Evolutionary conservation across 345 rosid species (phyloP), one percentile per base, ranked within the genome.

Genomic region (Erucastrum elatum): DNA sequence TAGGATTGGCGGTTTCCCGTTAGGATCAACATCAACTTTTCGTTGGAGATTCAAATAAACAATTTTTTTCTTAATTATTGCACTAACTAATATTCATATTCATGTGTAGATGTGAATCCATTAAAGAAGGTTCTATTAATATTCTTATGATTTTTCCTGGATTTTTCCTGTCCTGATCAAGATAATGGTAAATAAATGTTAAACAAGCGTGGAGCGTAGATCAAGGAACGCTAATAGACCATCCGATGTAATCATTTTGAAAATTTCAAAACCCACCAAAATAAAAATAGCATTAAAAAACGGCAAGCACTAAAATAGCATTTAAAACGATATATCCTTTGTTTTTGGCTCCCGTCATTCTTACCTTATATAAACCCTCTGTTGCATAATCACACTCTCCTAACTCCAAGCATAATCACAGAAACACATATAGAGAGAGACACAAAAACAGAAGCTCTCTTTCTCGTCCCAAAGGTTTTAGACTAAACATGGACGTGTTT

Each of bases 401-500:
- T 5, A 41, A 59, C 75, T 62, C 61, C 35, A 49, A 51, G 70
- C 70, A 73, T 8, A 61, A 74, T 31, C 6, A 53, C 27, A 67
- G 41, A 56, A 55, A 66, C 9, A 62, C 2, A 53, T 0, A 53
- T 2, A 4, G 6, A 55, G 60, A 55, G 17, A 51, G 6, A 75
- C 1, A 66, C 26, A 0, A 10, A 60, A 66, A 51, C 21, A 51
- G 16, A 15, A 51, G 61, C 12, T 8, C 77, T 63, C 70, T 62
- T 9, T 26, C 33, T 63, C 0, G 0, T 30, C 21, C 58, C 2
- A 0, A 58, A 65, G 72, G 76, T 76, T 16, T 17, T 2, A 3
- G 7, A 30, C 16, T 13, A 31, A 49, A 68, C 0, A 79, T 80
- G 82, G 82, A 80, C 30, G 82, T 63, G n/a, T 74, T 80, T 2